phyloP scores from a whole-genome alignment of 306 rosid genomes.

The Ammopiptanthus mongolicus region DNA sequence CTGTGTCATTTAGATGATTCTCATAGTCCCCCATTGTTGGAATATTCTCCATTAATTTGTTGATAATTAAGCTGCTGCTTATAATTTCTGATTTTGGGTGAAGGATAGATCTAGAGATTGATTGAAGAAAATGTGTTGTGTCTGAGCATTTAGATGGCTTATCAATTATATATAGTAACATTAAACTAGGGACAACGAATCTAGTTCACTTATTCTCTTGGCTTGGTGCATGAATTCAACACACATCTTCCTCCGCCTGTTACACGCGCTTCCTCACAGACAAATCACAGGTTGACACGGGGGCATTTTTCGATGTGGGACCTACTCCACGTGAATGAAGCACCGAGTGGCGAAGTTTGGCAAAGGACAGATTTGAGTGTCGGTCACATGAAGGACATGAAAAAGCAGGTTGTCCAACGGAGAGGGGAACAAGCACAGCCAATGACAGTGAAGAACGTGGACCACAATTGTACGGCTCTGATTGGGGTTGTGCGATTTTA shows the following conservation, averaged over 20 bases:
- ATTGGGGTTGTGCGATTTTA: conserved; percentile 9
- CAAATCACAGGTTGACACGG: conserved; percentile 31
- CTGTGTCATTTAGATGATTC: conserved; percentile 50
- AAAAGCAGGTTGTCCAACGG: conserved; percentile 21
- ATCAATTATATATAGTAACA: conserved; percentile 36
- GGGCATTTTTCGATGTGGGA: neutral
- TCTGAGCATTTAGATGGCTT: neutral
- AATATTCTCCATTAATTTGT: conserved; percentile 32
- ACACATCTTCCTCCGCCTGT: neutral
- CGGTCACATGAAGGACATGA: conserved; percentile 35
- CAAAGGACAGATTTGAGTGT: conserved; percentile 24
- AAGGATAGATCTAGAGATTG: too few relatives aligned
- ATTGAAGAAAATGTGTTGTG: neutral
- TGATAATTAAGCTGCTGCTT: neutral
- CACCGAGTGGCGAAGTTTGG: neutral
- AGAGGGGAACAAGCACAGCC: conserved; percentile 48
- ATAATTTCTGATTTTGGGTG: too few relatives aligned
- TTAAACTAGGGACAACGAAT: neutral
- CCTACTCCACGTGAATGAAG: neutral
- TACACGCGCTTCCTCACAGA: conserved; percentile 32
- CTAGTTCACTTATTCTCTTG: conserved; percentile 23
- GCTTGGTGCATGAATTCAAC: conserved; percentile 36
- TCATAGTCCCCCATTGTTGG: conserved; percentile 26
- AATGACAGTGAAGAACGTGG: conserved; percentile 29
- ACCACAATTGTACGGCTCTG: conserved; percentile 40